These are phyloP conservation scores for Isabelozyma gotoi DNA, from an alignment of 805 yeast species.

Conservation along the genomic window DNA sequence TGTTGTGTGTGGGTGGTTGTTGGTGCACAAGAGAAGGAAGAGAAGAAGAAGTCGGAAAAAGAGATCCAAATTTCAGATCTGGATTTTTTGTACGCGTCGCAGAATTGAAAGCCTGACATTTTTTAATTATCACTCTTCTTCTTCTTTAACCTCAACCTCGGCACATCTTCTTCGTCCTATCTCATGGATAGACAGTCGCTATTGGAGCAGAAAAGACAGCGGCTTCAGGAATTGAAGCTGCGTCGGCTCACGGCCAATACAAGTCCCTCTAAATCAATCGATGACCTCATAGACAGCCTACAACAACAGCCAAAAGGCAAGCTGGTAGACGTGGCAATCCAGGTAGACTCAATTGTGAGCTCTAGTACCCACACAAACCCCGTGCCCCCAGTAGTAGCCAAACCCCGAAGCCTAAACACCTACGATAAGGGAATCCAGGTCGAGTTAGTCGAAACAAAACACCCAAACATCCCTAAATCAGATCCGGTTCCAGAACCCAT, in stretches of 20 bases:
- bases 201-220: conserved; percentile 39
- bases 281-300: conserved; percentile 13
- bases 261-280: conserved; percentile 7
- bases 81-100: no score
- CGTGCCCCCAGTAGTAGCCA: neutral
- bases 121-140: no score
- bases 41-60: no score
- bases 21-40: neutral
- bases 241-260: conserved; percentile 9
- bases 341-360: conserved; percentile 18
- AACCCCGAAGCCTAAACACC: conserved; percentile 1
- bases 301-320: conserved; percentile 7
- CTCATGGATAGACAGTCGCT: conserved; percentile 36
- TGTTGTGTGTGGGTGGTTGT: neutral
- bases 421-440: conserved; percentile 26
- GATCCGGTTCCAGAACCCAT: neutral
- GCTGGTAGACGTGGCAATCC: conserved; percentile 24
- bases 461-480: neutral
- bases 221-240: conserved; percentile 25
- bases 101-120: no score
- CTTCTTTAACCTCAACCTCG: neutral
- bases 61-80: no score
- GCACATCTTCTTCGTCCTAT: neutral
- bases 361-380: neutral
- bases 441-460: neutral